Percentiles rank a stretch among this genome's conserved stretches.
Evolutionary conservation across 192 early-diverging fungal genomes (phyloP).

Genomic region (Cetraspora pellucida): DNA sequence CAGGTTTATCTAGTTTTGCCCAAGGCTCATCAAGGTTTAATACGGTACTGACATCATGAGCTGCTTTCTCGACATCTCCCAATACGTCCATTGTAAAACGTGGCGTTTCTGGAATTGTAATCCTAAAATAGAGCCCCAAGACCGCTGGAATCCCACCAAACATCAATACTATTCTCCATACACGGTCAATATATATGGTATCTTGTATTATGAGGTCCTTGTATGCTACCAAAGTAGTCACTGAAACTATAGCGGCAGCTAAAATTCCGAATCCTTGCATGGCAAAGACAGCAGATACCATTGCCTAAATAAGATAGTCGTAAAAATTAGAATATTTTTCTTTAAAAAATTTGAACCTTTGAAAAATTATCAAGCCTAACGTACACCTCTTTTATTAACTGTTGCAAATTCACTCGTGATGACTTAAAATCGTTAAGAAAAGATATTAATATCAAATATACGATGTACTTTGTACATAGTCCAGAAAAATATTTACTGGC

Average conservation of each 20-base stretch:
- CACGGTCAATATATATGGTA: slow-evolving; percentile 71
- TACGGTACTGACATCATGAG: slow-evolving; percentile 42
- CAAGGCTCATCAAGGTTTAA: not conserved
- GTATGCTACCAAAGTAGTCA: slow-evolving; percentile 65
- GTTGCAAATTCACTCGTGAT: slow-evolving; percentile 91
- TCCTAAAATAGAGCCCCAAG: slow-evolving; percentile 77
- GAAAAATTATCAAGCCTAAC: too few relatives aligned
- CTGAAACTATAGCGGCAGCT: slow-evolving; percentile 69
- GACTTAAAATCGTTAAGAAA: slow-evolving; percentile 52
- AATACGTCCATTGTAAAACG: slow-evolving; percentile 70
- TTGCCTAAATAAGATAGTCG: slow-evolving; percentile 37
- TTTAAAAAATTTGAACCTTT: too few relatives aligned
- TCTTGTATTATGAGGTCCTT: slow-evolving; percentile 55
- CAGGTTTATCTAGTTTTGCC: too few relatives aligned
- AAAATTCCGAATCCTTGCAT: slow-evolving; percentile 92
- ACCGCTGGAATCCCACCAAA: slow-evolving; percentile 79
- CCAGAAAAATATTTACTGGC: slow-evolving; percentile 48
- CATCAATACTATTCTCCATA: slow-evolving; percentile 85
- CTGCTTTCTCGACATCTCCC: slow-evolving; percentile 51
- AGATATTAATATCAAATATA: slow-evolving; percentile 57
- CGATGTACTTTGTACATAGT: too few relatives aligned
- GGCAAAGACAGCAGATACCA: slow-evolving; percentile 85
- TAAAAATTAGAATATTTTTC: too few relatives aligned
- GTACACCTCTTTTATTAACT: slow-evolving; percentile 65
- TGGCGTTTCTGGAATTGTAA: slow-evolving; percentile 85